Evolutionary conservation across 2,329 filamentous ascomycete genomes (phyloP), one percentile per base, ranked within the genome.

Genomic region (Verticillium isaacii): DNA sequence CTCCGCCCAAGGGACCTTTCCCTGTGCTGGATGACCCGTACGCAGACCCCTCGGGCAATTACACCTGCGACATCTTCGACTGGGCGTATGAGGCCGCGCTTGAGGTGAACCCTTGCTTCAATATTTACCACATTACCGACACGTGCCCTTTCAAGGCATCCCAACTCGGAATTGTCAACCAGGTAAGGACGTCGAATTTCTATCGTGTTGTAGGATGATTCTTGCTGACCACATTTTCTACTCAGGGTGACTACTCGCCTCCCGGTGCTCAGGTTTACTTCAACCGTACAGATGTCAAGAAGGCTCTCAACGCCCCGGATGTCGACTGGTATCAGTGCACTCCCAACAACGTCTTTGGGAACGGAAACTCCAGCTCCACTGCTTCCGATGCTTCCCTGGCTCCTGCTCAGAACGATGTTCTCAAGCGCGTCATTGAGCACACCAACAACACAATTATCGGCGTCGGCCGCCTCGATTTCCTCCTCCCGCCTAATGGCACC

Each of bases 41-140:
- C 59, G 72, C 76, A 39, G 67, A 75, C 60, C 70, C 69, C 25
- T 66, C 50, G 0, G 69, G 67, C 39, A 75, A 75, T 0, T 69
- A 75, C 0, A 80, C 78, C 3, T 93, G 90, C 70, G 78, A 80
- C 58, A 69, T 91, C 25, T 64, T 82, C 66, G 72, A 81, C 61
- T 77, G 82, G n/a, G 82, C 90, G 32, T 78, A 77, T 67, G 67
- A 79, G 0, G 88, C 85, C 36, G 81, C 82, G 11, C 64, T 79
- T 4, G 70, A 77, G 1, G 74, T 85, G 37, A 95, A 95, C 75
- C 91, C 91, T 0, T 95, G 92, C 78, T 96, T 90, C 75, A 86
- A 92, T 72, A 78, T 91, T n/a, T 95, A 94, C 75, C 85, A 90
- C 61, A 84, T 94, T 15, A 85, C 85, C 4, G 87, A 85, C 5